Conservation (phyloP, 2,329 filamentous ascomycete species). For the Chaetomium globosum region DNA sequence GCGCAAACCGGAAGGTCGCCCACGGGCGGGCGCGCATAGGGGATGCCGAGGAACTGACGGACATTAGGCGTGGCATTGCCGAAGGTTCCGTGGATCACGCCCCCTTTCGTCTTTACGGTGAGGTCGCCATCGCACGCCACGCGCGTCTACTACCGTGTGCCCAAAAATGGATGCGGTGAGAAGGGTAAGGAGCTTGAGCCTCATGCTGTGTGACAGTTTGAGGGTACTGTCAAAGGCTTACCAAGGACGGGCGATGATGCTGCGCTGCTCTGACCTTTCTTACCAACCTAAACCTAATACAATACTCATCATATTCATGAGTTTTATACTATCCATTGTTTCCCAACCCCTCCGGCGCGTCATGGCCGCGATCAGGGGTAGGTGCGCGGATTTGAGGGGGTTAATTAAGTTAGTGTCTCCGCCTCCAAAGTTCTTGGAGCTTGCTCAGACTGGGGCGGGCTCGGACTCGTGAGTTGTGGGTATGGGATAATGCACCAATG, state of each 20-base stretch:
- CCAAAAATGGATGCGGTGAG: neutral
- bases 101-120: constrained; percentile 18
- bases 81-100: constrained; percentile 31
- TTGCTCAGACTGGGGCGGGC: neutral
- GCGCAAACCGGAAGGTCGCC: constrained; percentile 37
- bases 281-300: neutral
- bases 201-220: neutral
- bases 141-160: neutral
- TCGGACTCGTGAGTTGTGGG: neutral
- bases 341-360: neutral
- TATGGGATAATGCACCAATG: neutral
- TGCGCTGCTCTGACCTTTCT: neutral
- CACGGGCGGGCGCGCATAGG: constrained; percentile 39
- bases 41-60: constrained; percentile 40
- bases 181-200: neutral
- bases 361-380: neutral
- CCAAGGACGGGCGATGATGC: neutral
- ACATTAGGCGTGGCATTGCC: constrained; percentile 29
- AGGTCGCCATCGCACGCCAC: constrained; percentile 5
- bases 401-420: neutral
- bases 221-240: neutral
- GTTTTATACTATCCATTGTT: neutral
- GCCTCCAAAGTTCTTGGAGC: neutral
- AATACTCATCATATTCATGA: neutral
- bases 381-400: neutral